Percentiles rank a stretch among this genome's conserved stretches.
phyloP scores from a whole-genome alignment of 108 stramenopile species.

The Conticribra weissflogii region DNA sequence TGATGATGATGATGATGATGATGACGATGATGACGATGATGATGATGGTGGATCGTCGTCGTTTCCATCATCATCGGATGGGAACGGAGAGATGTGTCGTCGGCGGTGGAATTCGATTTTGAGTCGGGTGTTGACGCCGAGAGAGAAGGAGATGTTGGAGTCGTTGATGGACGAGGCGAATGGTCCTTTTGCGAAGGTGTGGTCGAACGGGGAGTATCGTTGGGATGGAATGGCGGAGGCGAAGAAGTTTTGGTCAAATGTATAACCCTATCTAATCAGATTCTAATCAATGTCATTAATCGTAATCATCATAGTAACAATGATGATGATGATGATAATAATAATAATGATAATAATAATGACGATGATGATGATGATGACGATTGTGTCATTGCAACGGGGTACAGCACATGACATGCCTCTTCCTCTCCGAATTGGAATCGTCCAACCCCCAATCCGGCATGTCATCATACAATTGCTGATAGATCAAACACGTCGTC shows the following conservation, averaged over 20 bases:
- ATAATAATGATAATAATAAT: no score
- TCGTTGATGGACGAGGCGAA: constrained; percentile 42
- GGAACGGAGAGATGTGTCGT: no score
- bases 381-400: neutral
- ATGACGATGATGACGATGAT: no score
- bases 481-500: neutral
- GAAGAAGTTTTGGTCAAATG: constrained; percentile 65
- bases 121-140: constrained; percentile 43
- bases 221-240: constrained; percentile 79
- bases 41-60: no score
- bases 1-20: no score
- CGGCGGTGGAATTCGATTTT: constrained; percentile 25
- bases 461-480: neutral
- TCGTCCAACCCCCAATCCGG: neutral
- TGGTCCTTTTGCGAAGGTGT: constrained; percentile 77
- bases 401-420: neutral
- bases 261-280: no score
- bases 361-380: no score
- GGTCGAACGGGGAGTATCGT: constrained; percentile 46
- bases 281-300: no score
- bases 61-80: no score
- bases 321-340: no score
- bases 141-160: constrained; percentile 44
- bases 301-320: no score
- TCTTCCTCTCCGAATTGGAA: neutral